These are phyloP conservation scores for Mortierella polycephala DNA, from an alignment of 371 early-diverging fungal species.

Conservation along the genomic window DNA sequence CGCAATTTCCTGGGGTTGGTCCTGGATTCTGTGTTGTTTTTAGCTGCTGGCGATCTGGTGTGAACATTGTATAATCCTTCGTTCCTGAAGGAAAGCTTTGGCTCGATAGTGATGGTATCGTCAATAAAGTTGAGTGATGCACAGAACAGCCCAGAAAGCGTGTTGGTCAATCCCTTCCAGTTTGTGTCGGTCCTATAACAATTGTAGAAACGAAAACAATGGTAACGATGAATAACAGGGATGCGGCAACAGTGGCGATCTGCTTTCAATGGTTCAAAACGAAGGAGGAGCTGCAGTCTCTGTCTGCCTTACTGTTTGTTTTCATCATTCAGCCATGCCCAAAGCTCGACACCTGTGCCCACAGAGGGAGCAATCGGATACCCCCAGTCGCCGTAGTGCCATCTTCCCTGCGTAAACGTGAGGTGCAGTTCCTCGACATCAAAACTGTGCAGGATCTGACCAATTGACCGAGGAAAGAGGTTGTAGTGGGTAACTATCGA, in stretches of 20 bases:
- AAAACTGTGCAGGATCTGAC: slow-evolving; percentile 81
- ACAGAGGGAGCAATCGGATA: slow-evolving; percentile 66
- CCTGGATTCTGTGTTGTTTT: neutral
- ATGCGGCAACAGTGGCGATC: neutral
- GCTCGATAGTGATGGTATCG: slow-evolving; percentile 78
- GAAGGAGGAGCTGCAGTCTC: too few relatives aligned
- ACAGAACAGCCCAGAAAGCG: slow-evolving; percentile 93
- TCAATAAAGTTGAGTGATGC: slow-evolving; percentile 95
- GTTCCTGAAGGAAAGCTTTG: slow-evolving; percentile 73
- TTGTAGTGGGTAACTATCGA: slow-evolving; percentile 73
- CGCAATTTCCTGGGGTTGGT: slow-evolving; percentile 58
- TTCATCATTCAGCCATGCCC: slow-evolving; percentile 79
- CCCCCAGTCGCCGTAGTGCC: slow-evolving; percentile 88
- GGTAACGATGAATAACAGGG: neutral
- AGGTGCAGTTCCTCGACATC: slow-evolving; percentile 84
- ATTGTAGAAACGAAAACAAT: neutral
- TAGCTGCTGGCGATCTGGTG: neutral
- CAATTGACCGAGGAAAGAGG: slow-evolving; percentile 86
- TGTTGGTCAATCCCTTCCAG: slow-evolving; percentile 92
- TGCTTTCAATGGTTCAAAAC: too few relatives aligned
- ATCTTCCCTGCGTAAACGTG: slow-evolving; percentile 90
- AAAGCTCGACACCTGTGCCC: slow-evolving; percentile 83
- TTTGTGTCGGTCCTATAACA: slow-evolving; percentile 65
- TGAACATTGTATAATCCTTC: slow-evolving; percentile 55
- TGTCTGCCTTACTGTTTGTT: slow-evolving; percentile 54